These are phyloP conservation scores for Pezicula rhizophila DNA, from an alignment of 2,329 filamentous ascomycete genomes.

Conservation along the genomic window DNA sequence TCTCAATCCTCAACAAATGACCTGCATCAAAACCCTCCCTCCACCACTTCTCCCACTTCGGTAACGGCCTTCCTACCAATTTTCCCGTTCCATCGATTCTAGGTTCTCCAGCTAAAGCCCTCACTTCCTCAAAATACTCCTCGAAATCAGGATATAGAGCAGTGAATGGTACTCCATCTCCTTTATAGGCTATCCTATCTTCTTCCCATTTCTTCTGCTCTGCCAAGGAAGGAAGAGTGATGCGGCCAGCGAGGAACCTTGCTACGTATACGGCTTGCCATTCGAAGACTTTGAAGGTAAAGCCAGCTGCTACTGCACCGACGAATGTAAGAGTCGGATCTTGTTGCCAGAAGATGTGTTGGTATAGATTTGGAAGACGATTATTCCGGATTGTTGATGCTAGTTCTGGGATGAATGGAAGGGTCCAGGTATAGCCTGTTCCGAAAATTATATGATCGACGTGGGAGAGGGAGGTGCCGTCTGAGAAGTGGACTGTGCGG, in stretches of 20 bases:
- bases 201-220: constrained; percentile 52
- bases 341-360: constrained; percentile 48
- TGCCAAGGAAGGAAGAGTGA: constrained; percentile 39
- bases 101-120: constrained; percentile 42
- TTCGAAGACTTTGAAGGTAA: constrained; percentile 65
- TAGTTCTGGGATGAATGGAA: constrained; percentile 53
- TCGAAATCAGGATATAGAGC: constrained; percentile 57
- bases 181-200: constrained; percentile 44
- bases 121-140: constrained; percentile 55
- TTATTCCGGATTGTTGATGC: constrained; percentile 41
- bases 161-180: constrained; percentile 51
- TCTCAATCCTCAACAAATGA: constrained; percentile 47
- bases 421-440: constrained; percentile 59
- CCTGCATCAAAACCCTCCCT: constrained; percentile 45
- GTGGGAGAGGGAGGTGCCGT: constrained; percentile 44
- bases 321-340: constrained; percentile 53
- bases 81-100: constrained; percentile 32
- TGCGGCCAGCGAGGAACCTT: constrained; percentile 49
- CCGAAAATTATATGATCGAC: constrained; percentile 62
- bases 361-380: constrained; percentile 48
- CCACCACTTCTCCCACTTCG: constrained; percentile 41
- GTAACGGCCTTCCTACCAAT: constrained; percentile 29
- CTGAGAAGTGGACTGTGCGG: constrained; percentile 47
- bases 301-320: constrained; percentile 48
- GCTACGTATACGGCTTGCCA: constrained; percentile 61